phyloP scores from a whole-genome alignment of 108 stramenopile species.

The Discostella pseudostelligera region DNA sequence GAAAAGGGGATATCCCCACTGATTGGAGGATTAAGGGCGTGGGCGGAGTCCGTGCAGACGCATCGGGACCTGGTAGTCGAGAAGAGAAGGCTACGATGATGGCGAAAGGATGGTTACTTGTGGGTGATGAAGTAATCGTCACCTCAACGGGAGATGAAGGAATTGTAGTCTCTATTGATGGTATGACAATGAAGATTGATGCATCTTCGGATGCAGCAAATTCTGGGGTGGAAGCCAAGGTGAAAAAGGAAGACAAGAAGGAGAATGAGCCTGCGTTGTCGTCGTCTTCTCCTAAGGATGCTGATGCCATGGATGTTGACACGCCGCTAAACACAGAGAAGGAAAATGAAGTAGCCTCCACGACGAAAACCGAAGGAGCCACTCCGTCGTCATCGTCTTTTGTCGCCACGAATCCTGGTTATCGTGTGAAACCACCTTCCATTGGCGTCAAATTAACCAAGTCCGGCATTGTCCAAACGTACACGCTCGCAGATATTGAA shows the following conservation, averaged over 20 bases:
- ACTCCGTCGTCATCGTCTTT: background rate
- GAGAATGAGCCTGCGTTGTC: conserved; percentile 9
- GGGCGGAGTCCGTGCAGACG: conserved; percentile 53
- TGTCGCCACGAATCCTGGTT: background rate
- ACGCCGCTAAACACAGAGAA: conserved; percentile 8
- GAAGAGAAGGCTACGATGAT: conserved; percentile 15
- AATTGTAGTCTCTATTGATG: conserved; percentile 48
- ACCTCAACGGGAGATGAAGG: conserved; percentile 71
- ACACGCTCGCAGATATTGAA: conserved; percentile 24
- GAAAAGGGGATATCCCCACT: background rate
- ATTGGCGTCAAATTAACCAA: conserved; percentile 21
- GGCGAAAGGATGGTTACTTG: conserved; percentile 72
- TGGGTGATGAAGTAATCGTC: conserved; percentile 67
- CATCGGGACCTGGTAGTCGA: background rate
- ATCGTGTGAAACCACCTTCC: conserved; percentile 4
- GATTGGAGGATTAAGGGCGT: conserved; percentile 52
- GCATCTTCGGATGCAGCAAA: background rate
- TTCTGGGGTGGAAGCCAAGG: background rate
- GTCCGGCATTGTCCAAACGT: conserved; percentile 20
- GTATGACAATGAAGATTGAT: conserved; percentile 3
- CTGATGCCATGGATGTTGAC: conserved; percentile 42
- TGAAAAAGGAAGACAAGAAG: conserved; percentile 4
- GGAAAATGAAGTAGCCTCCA: too few species aligned
- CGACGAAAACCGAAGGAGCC: too few species aligned
- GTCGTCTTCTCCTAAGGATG: conserved; percentile 3